Evolutionary conservation across 768 basidiomycete species (phyloP).

Genomic region (Galerina marginata): DNA sequence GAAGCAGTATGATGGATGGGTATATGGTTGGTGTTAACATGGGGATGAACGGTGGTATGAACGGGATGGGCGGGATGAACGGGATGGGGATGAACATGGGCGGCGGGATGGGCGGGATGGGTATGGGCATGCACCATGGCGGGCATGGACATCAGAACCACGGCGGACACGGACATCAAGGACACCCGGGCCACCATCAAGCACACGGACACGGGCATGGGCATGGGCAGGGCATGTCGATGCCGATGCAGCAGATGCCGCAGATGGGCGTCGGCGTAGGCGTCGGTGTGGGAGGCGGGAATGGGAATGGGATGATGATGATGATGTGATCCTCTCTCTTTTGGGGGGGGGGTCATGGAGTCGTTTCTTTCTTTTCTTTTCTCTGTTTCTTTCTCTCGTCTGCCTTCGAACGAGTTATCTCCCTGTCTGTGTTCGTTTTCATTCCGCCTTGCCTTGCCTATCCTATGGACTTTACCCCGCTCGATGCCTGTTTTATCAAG

Average conservation of each 20-base stretch:
- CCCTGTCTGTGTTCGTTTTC: background rate
- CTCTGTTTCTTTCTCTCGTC: background rate
- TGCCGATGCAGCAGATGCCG: too few species aligned
- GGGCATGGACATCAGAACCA: background rate
- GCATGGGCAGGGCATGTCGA: background rate
- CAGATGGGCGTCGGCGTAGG: conserved; percentile 11
- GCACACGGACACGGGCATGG: background rate
- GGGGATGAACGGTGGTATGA: background rate
- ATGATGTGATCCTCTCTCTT: conserved; percentile 18
- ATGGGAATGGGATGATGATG: conserved; percentile 27
- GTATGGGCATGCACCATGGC: too few species aligned
- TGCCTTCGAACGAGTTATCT: background rate
- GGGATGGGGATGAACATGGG: background rate
- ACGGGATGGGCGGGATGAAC: background rate
- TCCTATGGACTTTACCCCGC: too few species aligned
- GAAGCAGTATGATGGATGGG: background rate
- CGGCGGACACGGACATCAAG: too few species aligned
- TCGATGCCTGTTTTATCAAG: background rate
- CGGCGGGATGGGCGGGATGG: too few species aligned
- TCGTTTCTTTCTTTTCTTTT: background rate
- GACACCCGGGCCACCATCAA: too few species aligned
- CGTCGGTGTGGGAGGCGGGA: conserved; percentile 4
- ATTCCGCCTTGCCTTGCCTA: background rate
- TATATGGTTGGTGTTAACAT: background rate
- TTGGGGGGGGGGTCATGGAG: background rate